Evolutionary conservation across 441 rosid genomes (phyloP).

Genomic region (Pelargonium citronellum): DNA sequence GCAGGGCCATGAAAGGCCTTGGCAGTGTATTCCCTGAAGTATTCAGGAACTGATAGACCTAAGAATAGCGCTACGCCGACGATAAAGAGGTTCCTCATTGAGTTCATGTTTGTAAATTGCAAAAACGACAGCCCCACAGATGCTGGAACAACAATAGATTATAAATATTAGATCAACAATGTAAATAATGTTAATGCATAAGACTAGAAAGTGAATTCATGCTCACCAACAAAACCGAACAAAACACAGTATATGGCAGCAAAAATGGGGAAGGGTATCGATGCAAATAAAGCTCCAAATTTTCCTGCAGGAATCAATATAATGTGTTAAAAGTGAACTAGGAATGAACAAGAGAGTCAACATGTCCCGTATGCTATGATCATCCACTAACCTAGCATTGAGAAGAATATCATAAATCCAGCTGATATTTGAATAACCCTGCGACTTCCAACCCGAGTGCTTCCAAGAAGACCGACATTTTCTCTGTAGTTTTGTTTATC

Average conservation of each 20-base stretch:
- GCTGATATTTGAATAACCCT: constrained; percentile 95
- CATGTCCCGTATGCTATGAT: background rate
- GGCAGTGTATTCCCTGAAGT: constrained; percentile 75
- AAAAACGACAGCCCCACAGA: constrained; percentile 93
- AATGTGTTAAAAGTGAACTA: constrained; percentile 2
- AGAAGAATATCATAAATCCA: constrained; percentile 98
- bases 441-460: constrained; percentile 99
- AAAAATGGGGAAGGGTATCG: constrained; percentile 91
- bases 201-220: background rate
- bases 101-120: constrained; percentile 99
- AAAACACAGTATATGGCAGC: constrained; percentile 86
- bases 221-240: constrained; percentile 88
- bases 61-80: constrained; percentile 79
- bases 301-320: constrained; percentile 50
- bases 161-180: constrained; percentile 4
- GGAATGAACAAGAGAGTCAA: background rate
- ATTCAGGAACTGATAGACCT: constrained; percentile 84
- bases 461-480: constrained; percentile 92
- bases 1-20: constrained; percentile 92
- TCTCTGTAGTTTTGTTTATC: constrained; percentile 45
- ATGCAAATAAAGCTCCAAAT: constrained; percentile 93
- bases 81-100: constrained; percentile 91
- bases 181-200: background rate
- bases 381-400: constrained; percentile 61
- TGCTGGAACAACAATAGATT: constrained; percentile 38